Evolutionary conservation across 2,329 filamentous ascomycete species (phyloP).

Genomic region (Lecanicillium sp.): DNA sequence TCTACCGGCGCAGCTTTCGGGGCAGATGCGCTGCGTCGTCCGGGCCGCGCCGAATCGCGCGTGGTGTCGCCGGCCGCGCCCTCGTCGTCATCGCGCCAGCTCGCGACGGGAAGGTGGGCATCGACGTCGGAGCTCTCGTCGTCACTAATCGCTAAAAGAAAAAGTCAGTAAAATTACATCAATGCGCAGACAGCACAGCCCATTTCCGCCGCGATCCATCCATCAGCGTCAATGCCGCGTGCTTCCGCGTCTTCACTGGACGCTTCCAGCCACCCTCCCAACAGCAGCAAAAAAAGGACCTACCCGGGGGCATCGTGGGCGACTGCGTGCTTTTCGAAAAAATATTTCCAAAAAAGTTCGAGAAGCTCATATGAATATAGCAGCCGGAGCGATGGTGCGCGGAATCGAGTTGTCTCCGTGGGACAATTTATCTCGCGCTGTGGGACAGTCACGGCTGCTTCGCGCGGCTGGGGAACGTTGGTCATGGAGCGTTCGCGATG

Average conservation of each 20-base stretch:
- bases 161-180: background rate
- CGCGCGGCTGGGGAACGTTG: no score
- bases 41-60: slow-evolving; percentile 11
- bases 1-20: slow-evolving; percentile 30
- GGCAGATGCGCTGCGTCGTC: slow-evolving; percentile 20
- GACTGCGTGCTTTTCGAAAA: background rate
- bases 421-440: no score
- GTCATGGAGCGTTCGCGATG: no score
- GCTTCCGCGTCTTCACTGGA: background rate
- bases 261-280: background rate
- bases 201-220: background rate
- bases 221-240: background rate
- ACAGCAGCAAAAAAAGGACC: background rate
- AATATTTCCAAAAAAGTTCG: slow-evolving; percentile 7
- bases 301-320: slow-evolving; percentile 12
- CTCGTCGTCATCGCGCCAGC: slow-evolving; percentile 20
- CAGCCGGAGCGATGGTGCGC: background rate
- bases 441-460: no score
- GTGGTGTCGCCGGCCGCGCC: slow-evolving; percentile 15
- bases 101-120: slow-evolving; percentile 19
- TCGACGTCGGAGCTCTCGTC: slow-evolving; percentile 29
- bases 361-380: slow-evolving; percentile 6
- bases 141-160: slow-evolving; percentile 31
- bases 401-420: background rate
- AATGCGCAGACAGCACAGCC: no score